Evolutionary conservation across 176 grass and related monocot genomes (phyloP).

Genomic region (Stipa capillata): DNA sequence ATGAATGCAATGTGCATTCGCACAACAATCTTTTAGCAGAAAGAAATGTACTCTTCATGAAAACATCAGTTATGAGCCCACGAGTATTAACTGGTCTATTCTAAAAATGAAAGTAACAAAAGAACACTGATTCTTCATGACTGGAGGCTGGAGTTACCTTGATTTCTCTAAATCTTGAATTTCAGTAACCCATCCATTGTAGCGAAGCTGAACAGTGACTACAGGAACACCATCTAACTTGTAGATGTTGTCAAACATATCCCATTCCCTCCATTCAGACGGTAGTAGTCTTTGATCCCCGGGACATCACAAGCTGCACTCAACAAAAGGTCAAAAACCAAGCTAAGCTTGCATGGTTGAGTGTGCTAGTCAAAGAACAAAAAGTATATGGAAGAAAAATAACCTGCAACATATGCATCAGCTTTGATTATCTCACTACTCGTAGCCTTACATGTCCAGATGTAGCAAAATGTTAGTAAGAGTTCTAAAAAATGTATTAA

Average conservation of each 20-base stretch:
- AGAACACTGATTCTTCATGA: neutral
- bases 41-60: neutral
- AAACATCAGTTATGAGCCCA: neutral
- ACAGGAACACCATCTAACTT: constrained; percentile 98
- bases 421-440: constrained; percentile 71
- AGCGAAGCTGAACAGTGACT: constrained; percentile 94
- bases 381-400: neutral
- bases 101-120: neutral
- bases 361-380: constrained; percentile 2
- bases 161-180: constrained; percentile 80
- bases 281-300: constrained; percentile 92
- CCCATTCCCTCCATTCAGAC: constrained; percentile 84
- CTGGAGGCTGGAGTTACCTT: constrained; percentile 60
- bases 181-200: constrained; percentile 99
- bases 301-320: constrained; percentile 87
- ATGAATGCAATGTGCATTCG: neutral
- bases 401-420: constrained; percentile 97
- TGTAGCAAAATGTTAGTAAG: neutral
- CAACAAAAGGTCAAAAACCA: constrained; percentile 5
- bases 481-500: constrained; percentile 7
- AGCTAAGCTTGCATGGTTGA: constrained; percentile 10
- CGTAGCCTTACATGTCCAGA: constrained; percentile 58
- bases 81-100: neutral
- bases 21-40: neutral
- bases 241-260: constrained; percentile 92